Evolutionary conservation across 2,329 filamentous ascomycete genomes (phyloP), one percentile per base, ranked within the genome.

Genomic region (Colletotrichum theobromicola): DNA sequence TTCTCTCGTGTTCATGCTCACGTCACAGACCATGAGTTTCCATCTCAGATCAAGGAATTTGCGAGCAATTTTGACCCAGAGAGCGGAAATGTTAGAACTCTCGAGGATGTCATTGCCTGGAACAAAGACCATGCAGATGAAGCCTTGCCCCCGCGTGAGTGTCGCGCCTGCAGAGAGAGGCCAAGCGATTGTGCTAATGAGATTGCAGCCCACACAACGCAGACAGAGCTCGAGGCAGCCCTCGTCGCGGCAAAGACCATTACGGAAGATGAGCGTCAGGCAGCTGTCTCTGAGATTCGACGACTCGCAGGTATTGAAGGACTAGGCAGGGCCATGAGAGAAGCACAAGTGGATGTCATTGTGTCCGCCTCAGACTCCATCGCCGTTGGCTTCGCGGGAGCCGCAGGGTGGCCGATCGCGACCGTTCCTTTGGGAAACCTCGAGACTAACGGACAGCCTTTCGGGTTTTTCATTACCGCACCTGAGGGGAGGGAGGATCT

Each of bases 381-480:
- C 3, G 66, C 77, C 7, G 66, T 79, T 7, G 67, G 35, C 6
- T 78, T 77, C 37, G 74, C 77, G 57, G 67, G 78, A 24, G 74
- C 71, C 42, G 74, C 81, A 30, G 78, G 79, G 0, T 80, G 78
- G 76, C 79, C 81, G 12, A 75, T 79, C 21, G 80, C 78, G 16
- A 81, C 78, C 6, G 77, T 81, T 1, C 80, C 80, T 2, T 76
- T 79, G 55, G 77, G 77, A 2, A 78, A 77, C 46, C 42, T 79
- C 42, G 65, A 34, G 15, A 77, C 75, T 32, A 81, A 80, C 58
- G 76, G 75, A 16, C 77, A 77, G 55, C 80, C 79, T 10, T 81
- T 78, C 72, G 79, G 79, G 2, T 70, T 82, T 13, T 80, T 79
- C 57, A 72, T 78, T 5, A 42, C 79, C n/a, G 78, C 79, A n/a